phyloP scores from a whole-genome alignment of 176 grass and related monocot species.

The Calamus simplicifolius region DNA sequence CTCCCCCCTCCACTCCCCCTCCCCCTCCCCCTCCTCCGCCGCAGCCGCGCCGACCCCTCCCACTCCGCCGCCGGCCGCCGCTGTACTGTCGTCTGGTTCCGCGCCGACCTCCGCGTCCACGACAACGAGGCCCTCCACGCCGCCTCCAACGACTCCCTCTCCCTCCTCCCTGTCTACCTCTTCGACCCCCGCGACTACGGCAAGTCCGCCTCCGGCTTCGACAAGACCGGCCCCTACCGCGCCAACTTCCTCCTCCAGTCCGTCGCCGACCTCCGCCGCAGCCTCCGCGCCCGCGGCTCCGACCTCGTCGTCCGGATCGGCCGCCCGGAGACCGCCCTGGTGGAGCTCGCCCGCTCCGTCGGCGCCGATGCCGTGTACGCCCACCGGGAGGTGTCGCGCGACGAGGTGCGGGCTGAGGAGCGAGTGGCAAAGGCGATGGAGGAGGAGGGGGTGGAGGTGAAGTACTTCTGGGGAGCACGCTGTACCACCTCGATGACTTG shows the following conservation, averaged over 20 bases:
- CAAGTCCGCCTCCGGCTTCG: slow-evolving; percentile 56
- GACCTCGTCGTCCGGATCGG: slow-evolving; percentile 78
- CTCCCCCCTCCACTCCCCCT: slow-evolving; percentile 11
- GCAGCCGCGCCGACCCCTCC: slow-evolving; percentile 30
- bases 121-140: slow-evolving; percentile 64
- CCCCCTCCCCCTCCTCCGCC: slow-evolving; percentile 19
- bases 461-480: slow-evolving; percentile 95
- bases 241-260: slow-evolving; percentile 71
- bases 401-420: slow-evolving; percentile 65
- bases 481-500: slow-evolving; percentile 84
- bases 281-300: slow-evolving; percentile 58
- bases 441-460: slow-evolving; percentile 84
- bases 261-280: slow-evolving; percentile 66
- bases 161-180: slow-evolving; percentile 68
- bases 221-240: slow-evolving; percentile 57
- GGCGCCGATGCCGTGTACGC: slow-evolving; percentile 64
- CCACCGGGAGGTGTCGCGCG: slow-evolving; percentile 85
- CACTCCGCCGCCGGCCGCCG: slow-evolving; percentile 44
- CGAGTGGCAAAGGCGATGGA: slow-evolving; percentile 64
- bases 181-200: slow-evolving; percentile 80
- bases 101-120: slow-evolving; percentile 70
- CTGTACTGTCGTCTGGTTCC: slow-evolving; percentile 78
- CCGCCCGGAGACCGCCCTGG: slow-evolving; percentile 68
- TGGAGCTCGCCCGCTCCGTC: slow-evolving; percentile 50
- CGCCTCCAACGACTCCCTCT: slow-evolving; percentile 42